Percentiles rank a stretch among this genome's conserved stretches.
These are phyloP conservation scores for Ustulina deusta DNA, from an alignment of 2,329 filamentous ascomycete genomes.

Conservation along the genomic window DNA sequence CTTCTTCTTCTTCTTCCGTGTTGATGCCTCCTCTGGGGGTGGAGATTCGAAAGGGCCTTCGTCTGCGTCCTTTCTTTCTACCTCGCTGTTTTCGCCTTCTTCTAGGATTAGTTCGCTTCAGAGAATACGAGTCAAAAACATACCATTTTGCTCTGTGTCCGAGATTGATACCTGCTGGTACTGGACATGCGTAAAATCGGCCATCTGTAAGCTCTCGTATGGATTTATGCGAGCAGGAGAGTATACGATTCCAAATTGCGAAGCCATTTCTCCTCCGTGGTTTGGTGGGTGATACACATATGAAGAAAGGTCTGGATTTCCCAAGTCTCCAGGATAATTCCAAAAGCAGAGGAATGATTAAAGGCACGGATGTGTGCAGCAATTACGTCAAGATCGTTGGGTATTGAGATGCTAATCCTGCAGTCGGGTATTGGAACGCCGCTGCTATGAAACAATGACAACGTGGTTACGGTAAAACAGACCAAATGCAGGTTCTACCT, in stretches of 20 bases:
- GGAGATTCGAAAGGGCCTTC: conserved; percentile 32
- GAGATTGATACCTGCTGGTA: conserved; percentile 35
- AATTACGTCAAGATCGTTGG: conserved; percentile 43
- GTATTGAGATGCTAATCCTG: conserved; percentile 38
- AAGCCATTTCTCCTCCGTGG: conserved; percentile 42
- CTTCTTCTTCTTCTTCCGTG: conserved; percentile 37
- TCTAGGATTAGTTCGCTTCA: conserved; percentile 41
- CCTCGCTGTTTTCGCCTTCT: conserved; percentile 38
- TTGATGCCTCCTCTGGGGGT: conserved; percentile 17
- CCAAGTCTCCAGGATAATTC: conserved; percentile 37
- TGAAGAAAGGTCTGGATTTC: conserved; percentile 24
- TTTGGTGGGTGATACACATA: conserved; percentile 28
- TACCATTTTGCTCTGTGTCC: conserved; percentile 45
- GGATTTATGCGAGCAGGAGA: conserved; percentile 44
- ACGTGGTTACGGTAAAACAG: conserved; percentile 39
- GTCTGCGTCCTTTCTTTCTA: conserved; percentile 36
- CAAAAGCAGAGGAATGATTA: conserved; percentile 30
- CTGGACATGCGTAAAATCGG: conserved; percentile 44
- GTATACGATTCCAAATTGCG: conserved; percentile 42
- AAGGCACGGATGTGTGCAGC: conserved; percentile 42
- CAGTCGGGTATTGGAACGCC: conserved; percentile 44
- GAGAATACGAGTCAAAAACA: conserved; percentile 20
- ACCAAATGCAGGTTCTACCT: conserved; percentile 42
- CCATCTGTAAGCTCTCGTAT: conserved; percentile 39
- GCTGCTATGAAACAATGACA: conserved; percentile 42